Base-by-base conservation (phyloP, 2,329 filamentous ascomycete species). In the Fusarium keratoplasticum region DNA sequence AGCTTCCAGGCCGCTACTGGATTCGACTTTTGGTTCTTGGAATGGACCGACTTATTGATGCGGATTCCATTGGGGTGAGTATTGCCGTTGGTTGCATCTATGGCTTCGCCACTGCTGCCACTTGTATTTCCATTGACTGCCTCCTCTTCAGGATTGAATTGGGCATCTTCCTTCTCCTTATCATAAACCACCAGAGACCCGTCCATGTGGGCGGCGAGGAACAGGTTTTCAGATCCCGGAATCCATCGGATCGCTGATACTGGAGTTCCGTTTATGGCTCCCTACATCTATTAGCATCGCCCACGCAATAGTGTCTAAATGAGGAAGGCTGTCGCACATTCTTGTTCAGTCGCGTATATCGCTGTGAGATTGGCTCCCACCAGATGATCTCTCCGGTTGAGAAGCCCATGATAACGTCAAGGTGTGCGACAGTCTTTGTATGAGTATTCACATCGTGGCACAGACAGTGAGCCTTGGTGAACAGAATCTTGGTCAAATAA, bases 371-470 rank as follows among this genome's bases (percentile, higher is more conserved):
- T 13, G 96, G 95, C 83, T 99, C 96, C 87, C 96, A 98, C 96
- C 96, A 99, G 71, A 99, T 96, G 57, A 99, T 95, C 82, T 99
- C 96, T 42, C 95, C 95, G 0, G 95, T 97, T 8, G 96, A 98
- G 79, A 98, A 98, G 1, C 96, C 96, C 91, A 99, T 94, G 66
- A 98, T 91, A 22, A 99, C 87, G 81, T 99, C 96, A 47, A 99
- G 88, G 80, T 98, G 96, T 6, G 89, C 91, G 5, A 89, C 81
- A 60, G 90, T 92, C 83, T 96, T 98, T 13, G 95, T 98, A 64
- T 94, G 81, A 50, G 90, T 85, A 80, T 99, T 98, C 47, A 98
- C 91, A 82, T 98, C 96, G 81, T 99, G 96, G 77, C 95, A 98
- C 50, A 98, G 86, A 79, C 95, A 96, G 81, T 99, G 95, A 1